Evolutionary conservation across 768 basidiomycete genomes (phyloP).

Genomic region (Mycena galopus): DNA sequence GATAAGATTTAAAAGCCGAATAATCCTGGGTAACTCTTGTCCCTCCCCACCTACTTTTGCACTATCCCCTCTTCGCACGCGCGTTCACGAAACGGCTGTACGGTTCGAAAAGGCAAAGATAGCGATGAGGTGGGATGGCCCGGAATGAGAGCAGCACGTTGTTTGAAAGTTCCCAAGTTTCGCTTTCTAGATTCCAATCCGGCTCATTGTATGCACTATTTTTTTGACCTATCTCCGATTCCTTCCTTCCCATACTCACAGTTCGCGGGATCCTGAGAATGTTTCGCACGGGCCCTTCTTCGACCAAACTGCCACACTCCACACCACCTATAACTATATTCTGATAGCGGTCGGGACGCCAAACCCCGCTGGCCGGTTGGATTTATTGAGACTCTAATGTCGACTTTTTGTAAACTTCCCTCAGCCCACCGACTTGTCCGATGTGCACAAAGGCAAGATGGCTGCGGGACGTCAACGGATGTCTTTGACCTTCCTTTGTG

Average conservation of each 20-base stretch:
- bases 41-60: too few species aligned
- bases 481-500: too few species aligned
- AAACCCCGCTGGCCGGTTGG: constrained; percentile 47
- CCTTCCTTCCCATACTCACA: not conserved
- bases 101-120: constrained; percentile 56
- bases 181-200: constrained; percentile 73
- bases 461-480: too few species aligned
- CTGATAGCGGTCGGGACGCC: constrained; percentile 53
- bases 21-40: too few species aligned
- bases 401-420: too few species aligned
- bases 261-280: constrained; percentile 37
- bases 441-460: too few species aligned
- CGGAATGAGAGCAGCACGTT: constrained; percentile 67
- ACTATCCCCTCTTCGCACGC: too few species aligned
- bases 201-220: constrained; percentile 58
- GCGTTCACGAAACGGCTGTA: constrained; percentile 72
- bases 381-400: constrained; percentile 39
- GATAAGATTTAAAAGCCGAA: too few species aligned
- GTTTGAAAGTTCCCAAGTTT: constrained; percentile 70
- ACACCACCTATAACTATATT: constrained; percentile 55
- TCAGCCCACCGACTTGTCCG: too few species aligned
- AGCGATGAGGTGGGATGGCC: constrained; percentile 54
- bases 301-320: constrained; percentile 53
- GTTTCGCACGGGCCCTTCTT: constrained; percentile 46
- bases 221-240: not conserved